Conservation (phyloP, 768 basidiomycete species). For the Panaeolus cyanescens region DNA sequence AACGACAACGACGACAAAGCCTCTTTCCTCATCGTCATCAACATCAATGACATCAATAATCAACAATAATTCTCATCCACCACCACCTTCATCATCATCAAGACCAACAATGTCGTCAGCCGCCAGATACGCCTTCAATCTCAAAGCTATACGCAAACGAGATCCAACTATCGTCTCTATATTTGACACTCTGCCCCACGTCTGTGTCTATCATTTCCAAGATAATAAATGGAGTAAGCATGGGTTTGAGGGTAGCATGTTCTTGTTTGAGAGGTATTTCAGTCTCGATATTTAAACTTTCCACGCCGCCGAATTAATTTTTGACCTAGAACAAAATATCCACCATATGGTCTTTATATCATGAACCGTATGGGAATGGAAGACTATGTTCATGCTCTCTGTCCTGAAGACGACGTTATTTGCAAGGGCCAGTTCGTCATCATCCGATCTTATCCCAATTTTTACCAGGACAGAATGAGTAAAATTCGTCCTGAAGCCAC, state of each 20-base stretch:
- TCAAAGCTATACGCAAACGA: slow-evolving; percentile 76
- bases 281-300: not conserved
- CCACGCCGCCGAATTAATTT: slow-evolving; percentile 6
- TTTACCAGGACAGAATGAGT: slow-evolving; percentile 51
- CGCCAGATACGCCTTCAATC: slow-evolving; percentile 72
- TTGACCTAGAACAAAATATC: slow-evolving; percentile 62
- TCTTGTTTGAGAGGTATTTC: slow-evolving; percentile 72
- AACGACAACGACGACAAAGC: slow-evolving; percentile 12
- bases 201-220: slow-evolving; percentile 79
- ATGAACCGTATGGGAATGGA: slow-evolving; percentile 81
- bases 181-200: slow-evolving; percentile 87
- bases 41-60: slow-evolving; percentile 14
- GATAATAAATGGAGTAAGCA: slow-evolving; percentile 80
- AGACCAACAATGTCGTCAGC: slow-evolving; percentile 62
- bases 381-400: slow-evolving; percentile 73
- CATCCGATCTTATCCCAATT: slow-evolving; percentile 74
- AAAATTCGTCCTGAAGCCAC: slow-evolving; percentile 33
- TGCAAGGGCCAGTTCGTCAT: slow-evolving; percentile 67
- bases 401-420: slow-evolving; percentile 77
- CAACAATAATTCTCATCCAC: slow-evolving; percentile 20
- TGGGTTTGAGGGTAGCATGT: slow-evolving; percentile 87
- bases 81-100: slow-evolving; percentile 20
- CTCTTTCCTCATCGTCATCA: slow-evolving; percentile 4
- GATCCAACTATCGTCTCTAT: slow-evolving; percentile 81
- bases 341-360: slow-evolving; percentile 84